A percentile compares a stretch with the other conserved stretches of the same genome.
Evolutionary conservation across 306 rosid species (phyloP).

Genomic region (Castanea sativa): DNA sequence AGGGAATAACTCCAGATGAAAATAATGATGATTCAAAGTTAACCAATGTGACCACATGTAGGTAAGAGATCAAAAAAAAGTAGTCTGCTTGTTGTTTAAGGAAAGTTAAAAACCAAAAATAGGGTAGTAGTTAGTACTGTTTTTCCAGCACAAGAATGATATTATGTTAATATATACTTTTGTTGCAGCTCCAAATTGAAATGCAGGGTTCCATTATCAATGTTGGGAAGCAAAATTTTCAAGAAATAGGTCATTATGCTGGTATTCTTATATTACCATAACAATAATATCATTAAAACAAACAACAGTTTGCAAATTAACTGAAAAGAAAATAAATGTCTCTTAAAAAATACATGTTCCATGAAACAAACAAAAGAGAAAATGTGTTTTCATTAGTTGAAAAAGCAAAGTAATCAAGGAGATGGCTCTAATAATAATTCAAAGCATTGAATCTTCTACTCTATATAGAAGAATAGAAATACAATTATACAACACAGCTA

Average conservation of each 20-base stretch:
- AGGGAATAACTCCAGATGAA: not conserved
- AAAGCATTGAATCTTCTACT: too few species aligned
- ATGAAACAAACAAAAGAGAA: not conserved
- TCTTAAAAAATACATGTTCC: not conserved
- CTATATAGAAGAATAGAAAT: too few species aligned
- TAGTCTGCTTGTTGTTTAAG: too few species aligned
- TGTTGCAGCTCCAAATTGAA: not conserved
- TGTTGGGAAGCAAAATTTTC: not conserved
- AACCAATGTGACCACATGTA: not conserved
- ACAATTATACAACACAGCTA: too few species aligned
- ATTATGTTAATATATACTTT: not conserved
- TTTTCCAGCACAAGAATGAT: not conserved
- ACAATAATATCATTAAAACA: not conserved
- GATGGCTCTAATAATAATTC: too few species aligned
- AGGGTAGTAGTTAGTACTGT: too few species aligned
- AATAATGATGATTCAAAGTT: not conserved
- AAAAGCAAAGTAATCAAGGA: too few species aligned
- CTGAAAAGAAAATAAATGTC: not conserved
- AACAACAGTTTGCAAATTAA: not conserved
- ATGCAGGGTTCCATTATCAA: not conserved
- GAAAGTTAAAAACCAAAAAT: too few species aligned
- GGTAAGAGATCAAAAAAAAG: not conserved
- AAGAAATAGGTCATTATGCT: not conserved
- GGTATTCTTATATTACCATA: not conserved
- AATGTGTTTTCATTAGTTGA: not conserved